Evolutionary conservation across 2,329 filamentous ascomycete genomes (phyloP).

Genomic region (Fusarium avenaceum): DNA sequence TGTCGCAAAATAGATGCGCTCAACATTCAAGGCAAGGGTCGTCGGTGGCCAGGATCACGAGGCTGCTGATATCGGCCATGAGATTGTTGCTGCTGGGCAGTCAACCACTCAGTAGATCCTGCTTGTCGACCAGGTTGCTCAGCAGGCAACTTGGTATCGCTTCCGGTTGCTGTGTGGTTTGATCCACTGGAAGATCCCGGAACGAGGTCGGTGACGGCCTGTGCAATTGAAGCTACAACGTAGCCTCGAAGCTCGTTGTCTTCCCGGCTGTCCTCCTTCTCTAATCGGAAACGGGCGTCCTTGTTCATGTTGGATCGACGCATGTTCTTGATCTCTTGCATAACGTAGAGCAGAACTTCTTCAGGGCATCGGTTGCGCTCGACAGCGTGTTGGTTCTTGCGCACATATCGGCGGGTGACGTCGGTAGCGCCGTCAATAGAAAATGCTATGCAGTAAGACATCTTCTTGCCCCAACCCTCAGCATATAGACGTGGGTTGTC

Average conservation of each 20-base stretch:
- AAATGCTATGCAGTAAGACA: constrained; percentile 97
- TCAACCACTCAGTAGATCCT: constrained; percentile 65
- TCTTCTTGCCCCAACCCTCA: constrained; percentile 95
- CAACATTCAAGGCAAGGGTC: constrained; percentile 52
- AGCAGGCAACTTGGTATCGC: constrained; percentile 72
- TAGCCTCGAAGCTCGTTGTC: constrained; percentile 81
- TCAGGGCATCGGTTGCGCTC: constrained; percentile 86
- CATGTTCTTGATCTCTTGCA: constrained; percentile 89
- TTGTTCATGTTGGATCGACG: constrained; percentile 88
- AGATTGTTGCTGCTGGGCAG: constrained; percentile 61
- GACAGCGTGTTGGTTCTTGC: constrained; percentile 78
- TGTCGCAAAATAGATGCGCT: constrained; percentile 38
- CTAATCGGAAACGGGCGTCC: constrained; percentile 83
- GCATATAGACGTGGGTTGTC: constrained; percentile 93
- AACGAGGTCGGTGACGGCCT: constrained; percentile 77
- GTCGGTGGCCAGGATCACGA: constrained; percentile 61
- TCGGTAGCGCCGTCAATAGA: constrained; percentile 85
- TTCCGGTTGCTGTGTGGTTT: constrained; percentile 50
- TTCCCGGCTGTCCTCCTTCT: constrained; percentile 83
- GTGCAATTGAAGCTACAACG: constrained; percentile 79
- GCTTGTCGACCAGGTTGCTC: constrained; percentile 69
- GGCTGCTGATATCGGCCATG: constrained; percentile 60
- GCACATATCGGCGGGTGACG: constrained; percentile 76
- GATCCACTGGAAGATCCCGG: constrained; percentile 58
- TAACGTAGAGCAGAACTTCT: constrained; percentile 89